A percentile compares a stretch with the other conserved stretches of the same genome.
Evolutionary conservation across 176 grass and related monocot species (phyloP).

Genomic region (Pharus latifolius): DNA sequence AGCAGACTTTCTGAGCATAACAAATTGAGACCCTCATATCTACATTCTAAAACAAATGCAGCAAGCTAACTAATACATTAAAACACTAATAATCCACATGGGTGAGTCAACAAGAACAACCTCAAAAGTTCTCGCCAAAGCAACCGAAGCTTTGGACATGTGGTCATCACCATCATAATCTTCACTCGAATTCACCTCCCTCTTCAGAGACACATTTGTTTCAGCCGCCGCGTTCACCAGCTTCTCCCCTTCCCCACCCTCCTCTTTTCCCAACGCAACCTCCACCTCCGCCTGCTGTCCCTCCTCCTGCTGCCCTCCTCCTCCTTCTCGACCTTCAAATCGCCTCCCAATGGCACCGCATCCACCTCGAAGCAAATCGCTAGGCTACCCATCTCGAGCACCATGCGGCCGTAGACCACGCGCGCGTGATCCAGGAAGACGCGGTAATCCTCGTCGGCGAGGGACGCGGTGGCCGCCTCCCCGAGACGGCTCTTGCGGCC

Average conservation of each 20-base stretch:
- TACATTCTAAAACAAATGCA: no score
- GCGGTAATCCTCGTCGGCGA: conserved; percentile 40
- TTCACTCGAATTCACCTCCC: conserved; percentile 1
- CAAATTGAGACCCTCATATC: no score
- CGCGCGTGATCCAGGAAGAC: conserved; percentile 39
- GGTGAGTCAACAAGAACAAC: neutral
- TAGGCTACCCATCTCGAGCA: conserved; percentile 21
- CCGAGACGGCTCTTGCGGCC: neutral
- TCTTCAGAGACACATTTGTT: neutral
- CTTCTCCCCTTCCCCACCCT: neutral
- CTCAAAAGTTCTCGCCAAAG: conserved; percentile 7
- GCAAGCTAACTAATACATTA: no score
- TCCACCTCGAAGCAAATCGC: conserved; percentile 25
- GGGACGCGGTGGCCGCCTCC: no score
- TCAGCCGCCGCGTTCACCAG: neutral
- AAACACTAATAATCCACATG: neutral
- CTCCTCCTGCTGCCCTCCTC: no score
- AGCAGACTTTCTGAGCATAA: no score
- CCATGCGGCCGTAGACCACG: conserved; percentile 23
- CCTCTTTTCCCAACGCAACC: neutral
- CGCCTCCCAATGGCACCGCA: neutral
- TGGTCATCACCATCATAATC: no score
- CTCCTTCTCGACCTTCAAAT: neutral
- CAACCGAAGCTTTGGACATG: neutral
- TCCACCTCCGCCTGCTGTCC: neutral